A percentile compares a stretch with the other conserved stretches of the same genome.
Evolutionary conservation across 768 basidiomycete genomes (phyloP).

Genomic region (Termitomyces sp.): DNA sequence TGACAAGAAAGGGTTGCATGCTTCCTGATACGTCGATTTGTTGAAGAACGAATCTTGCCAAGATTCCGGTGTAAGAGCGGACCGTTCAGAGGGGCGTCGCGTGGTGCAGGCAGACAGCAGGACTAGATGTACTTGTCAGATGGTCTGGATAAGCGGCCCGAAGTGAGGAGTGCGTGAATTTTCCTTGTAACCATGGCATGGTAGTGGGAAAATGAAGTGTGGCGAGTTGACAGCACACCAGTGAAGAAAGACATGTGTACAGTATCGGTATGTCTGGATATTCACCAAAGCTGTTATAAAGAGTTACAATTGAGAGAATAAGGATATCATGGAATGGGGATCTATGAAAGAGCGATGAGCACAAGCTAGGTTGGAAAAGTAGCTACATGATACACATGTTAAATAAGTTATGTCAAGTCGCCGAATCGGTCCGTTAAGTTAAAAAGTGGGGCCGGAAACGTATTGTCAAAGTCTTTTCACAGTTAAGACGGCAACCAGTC

Average conservation of each 20-base stretch:
- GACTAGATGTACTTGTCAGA: constrained; percentile 1
- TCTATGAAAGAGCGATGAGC: background rate
- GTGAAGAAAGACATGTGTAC: background rate
- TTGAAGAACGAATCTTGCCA: background rate
- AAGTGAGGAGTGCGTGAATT: background rate
- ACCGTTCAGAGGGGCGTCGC: constrained; percentile 1
- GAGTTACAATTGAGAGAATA: background rate
- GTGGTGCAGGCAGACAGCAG: background rate
- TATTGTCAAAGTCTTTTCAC: constrained; percentile 25
- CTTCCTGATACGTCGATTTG: background rate
- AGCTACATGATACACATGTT: constrained; percentile 2
- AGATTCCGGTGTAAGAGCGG: constrained; percentile 5
- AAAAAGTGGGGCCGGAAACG: background rate
- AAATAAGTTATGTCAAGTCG: constrained; percentile 5
- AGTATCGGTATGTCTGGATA: background rate
- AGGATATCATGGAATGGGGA: background rate
- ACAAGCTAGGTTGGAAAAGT: background rate
- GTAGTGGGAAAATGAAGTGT: background rate
- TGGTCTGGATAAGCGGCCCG: constrained; percentile 4
- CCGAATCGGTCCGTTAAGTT: background rate
- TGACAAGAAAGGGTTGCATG: background rate
- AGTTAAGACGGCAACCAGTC: constrained; percentile 73
- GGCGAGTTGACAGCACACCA: background rate
- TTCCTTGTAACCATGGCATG: background rate
- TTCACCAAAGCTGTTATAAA: background rate